phyloP scores from a whole-genome alignment of 176 grass and related monocot genomes.

The Carex littledalei region DNA sequence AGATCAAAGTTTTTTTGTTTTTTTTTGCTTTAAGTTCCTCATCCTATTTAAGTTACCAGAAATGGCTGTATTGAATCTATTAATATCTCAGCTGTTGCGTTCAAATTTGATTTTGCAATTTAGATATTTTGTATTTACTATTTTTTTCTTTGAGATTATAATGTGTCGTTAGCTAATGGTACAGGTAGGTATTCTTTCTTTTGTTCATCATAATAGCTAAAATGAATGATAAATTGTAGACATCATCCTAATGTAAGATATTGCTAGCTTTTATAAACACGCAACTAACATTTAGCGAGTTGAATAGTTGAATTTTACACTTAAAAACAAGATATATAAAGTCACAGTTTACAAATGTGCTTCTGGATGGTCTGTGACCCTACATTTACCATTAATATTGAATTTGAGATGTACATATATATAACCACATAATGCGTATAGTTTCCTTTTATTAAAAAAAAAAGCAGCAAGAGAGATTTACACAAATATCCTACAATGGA shows the following conservation, averaged over 20 bases:
- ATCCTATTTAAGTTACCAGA: neutral
- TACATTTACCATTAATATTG: neutral
- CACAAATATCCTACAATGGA: conserved; percentile 10
- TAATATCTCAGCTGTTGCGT: neutral
- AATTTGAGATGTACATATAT: neutral
- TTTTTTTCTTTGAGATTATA: neutral
- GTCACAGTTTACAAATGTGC: neutral
- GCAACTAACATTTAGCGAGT: neutral
- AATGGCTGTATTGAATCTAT: neutral
- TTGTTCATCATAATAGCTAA: neutral
- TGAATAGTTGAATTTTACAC: neutral
- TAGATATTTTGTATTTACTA: neutral
- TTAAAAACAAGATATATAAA: neutral
- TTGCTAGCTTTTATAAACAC: neutral
- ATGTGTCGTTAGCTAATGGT: neutral
- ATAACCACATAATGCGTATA: neutral
- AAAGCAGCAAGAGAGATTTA: neutral
- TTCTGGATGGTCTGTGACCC: neutral
- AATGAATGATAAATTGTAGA: neutral
- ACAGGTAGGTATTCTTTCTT: neutral
- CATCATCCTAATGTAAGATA: too few relatives aligned
- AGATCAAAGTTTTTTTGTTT: too few relatives aligned
- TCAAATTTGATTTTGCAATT: conserved; percentile 11
- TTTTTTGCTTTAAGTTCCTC: too few relatives aligned
- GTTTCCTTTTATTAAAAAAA: neutral